Base-by-base conservation (phyloP, 176 grass and related monocot species). In the Cocos nucifera region DNA sequence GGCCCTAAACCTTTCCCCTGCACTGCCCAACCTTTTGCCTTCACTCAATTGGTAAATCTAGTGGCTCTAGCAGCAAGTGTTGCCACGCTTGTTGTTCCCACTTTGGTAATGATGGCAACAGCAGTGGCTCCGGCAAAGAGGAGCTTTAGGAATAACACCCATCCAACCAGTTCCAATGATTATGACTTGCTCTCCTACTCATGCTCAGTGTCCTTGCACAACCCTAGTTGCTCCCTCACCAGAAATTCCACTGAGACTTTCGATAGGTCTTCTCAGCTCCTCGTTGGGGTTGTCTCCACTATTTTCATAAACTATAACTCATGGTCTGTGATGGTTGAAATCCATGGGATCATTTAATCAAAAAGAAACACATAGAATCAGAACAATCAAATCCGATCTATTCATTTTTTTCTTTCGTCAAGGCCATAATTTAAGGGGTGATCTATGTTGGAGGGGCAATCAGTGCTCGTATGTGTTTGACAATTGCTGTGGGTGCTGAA, bases 161-260 rank as follows among this genome's bases (percentile, higher is more conserved):
- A 72, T 7, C 78, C 84, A 69, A 75, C 87, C 30, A 92, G 92
- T 70, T 98, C 93, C 15, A 88, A 92, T 69, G 88, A 92, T 72
- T 82, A 71, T 27, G 75, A 63, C 67, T 82, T 73, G 19, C 78
- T 92, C 74, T 98, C 93, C 12, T 92, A 89, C 63, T 92, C 87
- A 35, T 92, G 84, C 84, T 98, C 93, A 5, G 71, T 86, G 19
- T 66, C 79, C 53, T 98, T 87, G 4, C 93, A 98, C 81, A 98
- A 92, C 77, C 93, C 93, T 0, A 98, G 93, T 62, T 92, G 93
- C 76, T 98, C 93, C 35, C 69, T 98, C 19, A 98, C 93, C 12
- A 81, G 83, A 51, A 98, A 92, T 72, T 92, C 88, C 44, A 98
- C 88, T 51, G 84, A 97, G 58, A 91, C 85, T 66, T 98, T 85